These are phyloP conservation scores for Coemansia sp. DNA, from an alignment of 192 early-diverging fungal genomes.

Conservation along the genomic window DNA sequence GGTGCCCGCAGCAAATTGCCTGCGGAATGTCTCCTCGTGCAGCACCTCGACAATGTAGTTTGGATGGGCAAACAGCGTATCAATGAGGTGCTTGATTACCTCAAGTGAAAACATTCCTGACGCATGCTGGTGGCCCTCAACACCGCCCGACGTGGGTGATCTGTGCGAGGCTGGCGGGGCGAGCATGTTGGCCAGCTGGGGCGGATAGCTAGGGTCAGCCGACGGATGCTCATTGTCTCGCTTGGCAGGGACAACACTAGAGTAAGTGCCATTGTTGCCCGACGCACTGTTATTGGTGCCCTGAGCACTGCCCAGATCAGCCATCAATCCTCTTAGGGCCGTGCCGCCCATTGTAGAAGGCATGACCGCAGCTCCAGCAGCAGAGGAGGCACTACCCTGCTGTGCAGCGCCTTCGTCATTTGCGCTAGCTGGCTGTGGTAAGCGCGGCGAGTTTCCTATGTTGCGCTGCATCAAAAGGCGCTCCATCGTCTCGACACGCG, in stretches of 20 bases:
- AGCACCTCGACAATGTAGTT: conserved; percentile 23
- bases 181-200: conserved; percentile 5
- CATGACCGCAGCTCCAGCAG: neutral
- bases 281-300: conserved; percentile 1
- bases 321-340: neutral
- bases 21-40: conserved; percentile 40
- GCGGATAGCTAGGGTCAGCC: conserved; percentile 16
- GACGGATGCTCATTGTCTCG: conserved; percentile 15
- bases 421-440: neutral
- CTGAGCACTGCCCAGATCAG: neutral
- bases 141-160: neutral
- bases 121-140: conserved; percentile 8
- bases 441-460: conserved; percentile 26
- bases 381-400: neutral
- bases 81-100: conserved; percentile 29
- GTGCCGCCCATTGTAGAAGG: neutral
- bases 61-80: conserved; percentile 32
- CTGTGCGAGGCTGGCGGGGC: conserved; percentile 2
- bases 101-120: conserved; percentile 15
- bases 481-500: conserved; percentile 53
- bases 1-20: conserved; percentile 45
- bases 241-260: conserved; percentile 10
- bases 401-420: neutral
- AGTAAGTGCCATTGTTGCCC: neutral
- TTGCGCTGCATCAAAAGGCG: conserved; percentile 50